Conservation (phyloP, 106 monocot species). For the Agapanthus africanus region DNA sequence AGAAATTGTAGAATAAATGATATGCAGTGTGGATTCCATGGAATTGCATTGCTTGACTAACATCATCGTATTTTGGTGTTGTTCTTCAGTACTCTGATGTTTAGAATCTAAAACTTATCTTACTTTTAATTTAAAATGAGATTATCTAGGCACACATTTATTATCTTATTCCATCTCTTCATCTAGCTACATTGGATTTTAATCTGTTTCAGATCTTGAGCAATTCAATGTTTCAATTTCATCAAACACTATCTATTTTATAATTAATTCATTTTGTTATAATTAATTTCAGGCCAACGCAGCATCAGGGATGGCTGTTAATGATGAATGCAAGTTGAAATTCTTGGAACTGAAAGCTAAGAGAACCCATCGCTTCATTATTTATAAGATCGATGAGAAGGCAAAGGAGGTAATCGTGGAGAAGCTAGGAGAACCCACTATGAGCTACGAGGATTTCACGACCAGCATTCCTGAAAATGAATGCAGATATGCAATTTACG, state of each 20-base stretch:
- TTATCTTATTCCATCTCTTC: no score
- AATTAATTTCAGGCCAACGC: slow-evolving; percentile 13
- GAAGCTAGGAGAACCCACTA: slow-evolving; percentile 21
- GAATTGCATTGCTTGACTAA: no score
- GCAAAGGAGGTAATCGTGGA: slow-evolving; percentile 21
- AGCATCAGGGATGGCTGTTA: slow-evolving; percentile 26
- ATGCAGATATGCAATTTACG: slow-evolving; percentile 22
- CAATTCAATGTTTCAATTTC: background rate
- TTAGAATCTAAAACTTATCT: no score
- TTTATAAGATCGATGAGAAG: slow-evolving; percentile 25
- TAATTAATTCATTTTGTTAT: background rate
- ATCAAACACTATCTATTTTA: background rate
- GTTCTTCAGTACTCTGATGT: background rate
- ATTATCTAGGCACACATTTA: no score
- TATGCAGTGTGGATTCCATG: background rate
- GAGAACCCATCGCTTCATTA: slow-evolving; percentile 22
- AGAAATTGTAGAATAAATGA: background rate
- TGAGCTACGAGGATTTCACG: slow-evolving; percentile 21
- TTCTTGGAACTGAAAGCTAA: slow-evolving; percentile 26
- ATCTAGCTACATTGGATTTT: no score
- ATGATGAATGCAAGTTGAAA: slow-evolving; percentile 26
- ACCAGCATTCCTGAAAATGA: slow-evolving; percentile 18
- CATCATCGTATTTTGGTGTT: no score
- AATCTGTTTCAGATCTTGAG: background rate
- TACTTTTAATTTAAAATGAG: no score